Conservation (phyloP, 2,329 filamentous ascomycete genomes). For the Fusarium illudens region DNA sequence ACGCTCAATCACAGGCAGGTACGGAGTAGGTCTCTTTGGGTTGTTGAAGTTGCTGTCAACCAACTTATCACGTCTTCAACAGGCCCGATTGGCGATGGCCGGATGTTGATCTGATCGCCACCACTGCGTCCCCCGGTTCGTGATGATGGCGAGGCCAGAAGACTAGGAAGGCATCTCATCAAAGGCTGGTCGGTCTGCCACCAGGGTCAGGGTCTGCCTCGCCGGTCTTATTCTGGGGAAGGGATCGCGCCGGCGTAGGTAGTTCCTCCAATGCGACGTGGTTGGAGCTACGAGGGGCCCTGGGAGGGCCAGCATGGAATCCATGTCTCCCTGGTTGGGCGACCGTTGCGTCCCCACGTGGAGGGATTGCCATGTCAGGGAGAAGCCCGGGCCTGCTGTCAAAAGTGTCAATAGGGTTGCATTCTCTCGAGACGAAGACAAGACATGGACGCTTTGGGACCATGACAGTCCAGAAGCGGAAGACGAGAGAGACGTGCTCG, state of each 20-base stretch:
- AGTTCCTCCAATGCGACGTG: slow-evolving; percentile 24
- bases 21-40: no score
- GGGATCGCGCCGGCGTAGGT: not conserved
- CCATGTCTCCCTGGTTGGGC: not conserved
- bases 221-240: not conserved
- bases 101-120: slow-evolving; percentile 21
- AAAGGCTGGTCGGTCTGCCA: not conserved
- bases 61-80: not conserved
- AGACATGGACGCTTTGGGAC: not conserved
- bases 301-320: slow-evolving; percentile 15
- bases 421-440: not conserved
- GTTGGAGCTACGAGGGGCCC: slow-evolving; percentile 3
- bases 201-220: slow-evolving; percentile 7
- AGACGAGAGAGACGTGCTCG: not conserved
- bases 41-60: not conserved
- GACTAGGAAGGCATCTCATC: not conserved
- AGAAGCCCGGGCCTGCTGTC: slow-evolving; percentile 25
- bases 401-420: slow-evolving; percentile 22
- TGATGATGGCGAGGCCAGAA: not conserved
- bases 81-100: slow-evolving; percentile 26
- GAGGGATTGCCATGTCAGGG: slow-evolving; percentile 1
- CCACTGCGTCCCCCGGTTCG: not conserved
- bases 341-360: slow-evolving; percentile 29
- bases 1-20: not conserved
- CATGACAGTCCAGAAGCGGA: not conserved